Base-by-base conservation (phyloP, 1,284 basidiomycete species). In the Moesziomyces globuligerus region DNA sequence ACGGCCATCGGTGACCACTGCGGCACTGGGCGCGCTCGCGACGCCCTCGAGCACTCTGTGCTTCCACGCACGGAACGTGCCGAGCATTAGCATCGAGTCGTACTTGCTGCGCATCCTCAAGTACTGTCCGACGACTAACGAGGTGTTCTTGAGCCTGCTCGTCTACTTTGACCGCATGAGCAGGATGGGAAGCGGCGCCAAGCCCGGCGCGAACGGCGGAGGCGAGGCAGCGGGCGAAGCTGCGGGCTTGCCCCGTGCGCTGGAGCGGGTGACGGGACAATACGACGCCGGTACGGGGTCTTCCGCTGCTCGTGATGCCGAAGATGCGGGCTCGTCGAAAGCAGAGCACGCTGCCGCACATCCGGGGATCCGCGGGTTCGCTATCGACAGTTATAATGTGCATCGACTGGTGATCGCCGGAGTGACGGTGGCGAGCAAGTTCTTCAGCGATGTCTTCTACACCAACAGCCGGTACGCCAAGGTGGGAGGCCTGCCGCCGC, bases 391-490 rank as follows among this genome's bases (percentile, higher is more conserved):
- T 60, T 98, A 90, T 85, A 98, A 98, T 80, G 91, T 98, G 24
- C 95, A 98, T 84, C 88, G 93, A 28, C 85, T 98, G 42, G 91
- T 98, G 77, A 98, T 98, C 72, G 94, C 95, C 1, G 95, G 95
- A 4, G 91, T 98, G 24, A 98, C 95, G 3, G 95, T 98, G 9
- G 94, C 95, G 18, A 94, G 91, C 86, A 98, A 98, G 83, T 98
- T 98, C 83, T 98, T 98, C 83, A 93, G 91, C 61, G 95, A 98
- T 83, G 94, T 98, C 10, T 98, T 98, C 80, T 98, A 98, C 84
- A 98, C 95, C n/a, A 98, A 98, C 80, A 97, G 94, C 26, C 87
- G 95, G 34, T 98, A 98, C 82, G 95, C 95, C 57, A 98, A 98
- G 88, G 94, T 94, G 65, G 95, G 95, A 52, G 95, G 95, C 23